A percentile compares a stretch with the other conserved stretches of the same genome.
phyloP scores from a whole-genome alignment of 768 basidiomycete species.

The Lentinula sp. region DNA sequence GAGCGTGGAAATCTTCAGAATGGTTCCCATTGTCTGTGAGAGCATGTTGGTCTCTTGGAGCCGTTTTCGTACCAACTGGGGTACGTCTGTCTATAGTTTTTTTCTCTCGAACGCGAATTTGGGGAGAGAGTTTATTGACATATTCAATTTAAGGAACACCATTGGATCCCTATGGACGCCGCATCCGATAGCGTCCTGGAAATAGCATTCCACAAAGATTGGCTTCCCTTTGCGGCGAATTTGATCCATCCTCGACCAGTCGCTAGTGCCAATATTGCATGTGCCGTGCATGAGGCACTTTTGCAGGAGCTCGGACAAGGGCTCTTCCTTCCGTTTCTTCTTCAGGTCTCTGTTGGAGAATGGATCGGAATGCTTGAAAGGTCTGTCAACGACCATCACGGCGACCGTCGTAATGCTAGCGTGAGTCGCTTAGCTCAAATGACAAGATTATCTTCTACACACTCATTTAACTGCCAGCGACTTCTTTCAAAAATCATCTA shows the following conservation, averaged over 20 bases:
- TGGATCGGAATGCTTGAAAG: background rate
- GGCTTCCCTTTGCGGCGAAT: background rate
- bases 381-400: background rate
- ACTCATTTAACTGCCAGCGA: background rate
- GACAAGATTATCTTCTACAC: background rate
- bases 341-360: background rate
- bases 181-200: background rate
- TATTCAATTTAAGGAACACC: background rate
- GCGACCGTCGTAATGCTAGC: background rate
- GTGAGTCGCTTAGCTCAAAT: background rate
- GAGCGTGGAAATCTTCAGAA: slow-evolving; percentile 31
- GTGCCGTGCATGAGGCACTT: background rate
- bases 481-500: background rate
- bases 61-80: background rate
- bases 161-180: background rate
- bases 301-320: background rate
- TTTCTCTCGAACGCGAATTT: too few species aligned
- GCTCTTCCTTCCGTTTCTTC: background rate
- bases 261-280: background rate
- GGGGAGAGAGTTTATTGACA: too few species aligned
- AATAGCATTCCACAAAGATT: background rate
- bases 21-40: slow-evolving; percentile 35
- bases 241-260: background rate
- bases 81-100: too few species aligned
- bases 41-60: slow-evolving; percentile 19